phyloP scores from a whole-genome alignment of 176 grass and related monocot species.

The Luzula sylvatica region DNA sequence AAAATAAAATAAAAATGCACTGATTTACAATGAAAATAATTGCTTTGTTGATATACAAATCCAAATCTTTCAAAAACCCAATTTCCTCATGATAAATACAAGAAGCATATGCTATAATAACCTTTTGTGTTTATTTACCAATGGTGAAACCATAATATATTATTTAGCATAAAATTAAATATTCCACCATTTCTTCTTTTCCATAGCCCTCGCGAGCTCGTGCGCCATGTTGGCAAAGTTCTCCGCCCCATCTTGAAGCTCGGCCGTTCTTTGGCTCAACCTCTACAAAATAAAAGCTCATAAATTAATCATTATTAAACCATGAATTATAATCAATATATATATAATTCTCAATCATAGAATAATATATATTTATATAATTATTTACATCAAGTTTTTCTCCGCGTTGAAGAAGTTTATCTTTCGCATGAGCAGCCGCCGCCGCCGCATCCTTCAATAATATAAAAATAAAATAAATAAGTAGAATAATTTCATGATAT shows the following conservation, averaged over 20 bases:
- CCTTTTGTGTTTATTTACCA: background rate
- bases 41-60: no score
- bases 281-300: slow-evolving; percentile 39
- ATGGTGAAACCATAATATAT: background rate
- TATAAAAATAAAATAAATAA: background rate
- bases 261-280: slow-evolving; percentile 53
- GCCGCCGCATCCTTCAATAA: slow-evolving; percentile 58
- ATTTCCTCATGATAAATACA: no score
- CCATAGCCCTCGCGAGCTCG: slow-evolving; percentile 58
- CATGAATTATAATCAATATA: background rate
- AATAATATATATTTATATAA: background rate
- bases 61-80: no score
- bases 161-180: slow-evolving; percentile 12
- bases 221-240: slow-evolving; percentile 59
- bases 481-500: background rate
- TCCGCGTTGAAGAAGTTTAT: slow-evolving; percentile 73
- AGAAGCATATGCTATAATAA: no score
- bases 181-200: slow-evolving; percentile 94
- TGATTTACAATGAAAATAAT: no score
- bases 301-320: no score
- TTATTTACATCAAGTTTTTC: slow-evolving; percentile 77
- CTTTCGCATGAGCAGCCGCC: slow-evolving; percentile 65
- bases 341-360: background rate
- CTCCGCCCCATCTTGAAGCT: slow-evolving; percentile 70
- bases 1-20: no score